A percentile compares a stretch with the other conserved stretches of the same genome.
Evolutionary conservation across 75 land plant genomes (phyloP).

Genomic region (Cunninghamia lanceolata): DNA sequence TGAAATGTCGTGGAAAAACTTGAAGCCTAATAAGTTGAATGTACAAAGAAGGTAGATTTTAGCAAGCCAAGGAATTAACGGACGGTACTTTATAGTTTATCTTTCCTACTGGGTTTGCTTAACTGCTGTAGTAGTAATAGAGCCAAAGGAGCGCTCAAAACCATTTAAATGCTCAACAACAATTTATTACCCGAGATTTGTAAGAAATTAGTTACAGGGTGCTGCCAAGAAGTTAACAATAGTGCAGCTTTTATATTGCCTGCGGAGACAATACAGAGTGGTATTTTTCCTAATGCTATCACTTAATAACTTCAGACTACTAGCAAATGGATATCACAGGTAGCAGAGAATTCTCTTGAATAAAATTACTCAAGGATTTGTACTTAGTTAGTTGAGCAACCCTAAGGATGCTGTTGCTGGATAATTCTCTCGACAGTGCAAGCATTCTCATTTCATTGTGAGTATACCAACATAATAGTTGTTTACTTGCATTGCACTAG

Average conservation of each 20-base stretch:
- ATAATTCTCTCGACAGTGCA: no score
- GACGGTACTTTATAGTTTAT: conserved; percentile 26
- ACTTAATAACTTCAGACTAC: no score
- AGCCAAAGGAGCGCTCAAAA: conserved; percentile 39
- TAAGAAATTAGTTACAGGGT: conserved; percentile 22
- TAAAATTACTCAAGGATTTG: no score
- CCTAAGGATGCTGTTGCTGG: no score
- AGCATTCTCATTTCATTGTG: no score
- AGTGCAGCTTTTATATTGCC: conserved; percentile 7
- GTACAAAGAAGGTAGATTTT: conserved; percentile 40
- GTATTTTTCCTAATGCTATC: not conserved
- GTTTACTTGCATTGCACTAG: no score
- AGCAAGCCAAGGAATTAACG: conserved; percentile 41
- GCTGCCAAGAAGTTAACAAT: conserved; percentile 11
- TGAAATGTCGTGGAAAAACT: conserved; percentile 40
- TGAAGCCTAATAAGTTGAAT: conserved; percentile 44
- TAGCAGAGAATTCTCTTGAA: no score
- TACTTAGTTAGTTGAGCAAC: no score
- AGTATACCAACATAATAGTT: no score
- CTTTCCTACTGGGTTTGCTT: conserved; percentile 44
- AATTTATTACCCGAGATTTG: conserved; percentile 36
- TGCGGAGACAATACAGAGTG: conserved; percentile 25
- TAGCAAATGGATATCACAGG: no score
- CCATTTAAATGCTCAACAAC: conserved; percentile 35
- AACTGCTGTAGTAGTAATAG: conserved; percentile 50